phyloP scores from a whole-genome alignment of 257 asterid genomes.

The Solanum bukasovii region DNA sequence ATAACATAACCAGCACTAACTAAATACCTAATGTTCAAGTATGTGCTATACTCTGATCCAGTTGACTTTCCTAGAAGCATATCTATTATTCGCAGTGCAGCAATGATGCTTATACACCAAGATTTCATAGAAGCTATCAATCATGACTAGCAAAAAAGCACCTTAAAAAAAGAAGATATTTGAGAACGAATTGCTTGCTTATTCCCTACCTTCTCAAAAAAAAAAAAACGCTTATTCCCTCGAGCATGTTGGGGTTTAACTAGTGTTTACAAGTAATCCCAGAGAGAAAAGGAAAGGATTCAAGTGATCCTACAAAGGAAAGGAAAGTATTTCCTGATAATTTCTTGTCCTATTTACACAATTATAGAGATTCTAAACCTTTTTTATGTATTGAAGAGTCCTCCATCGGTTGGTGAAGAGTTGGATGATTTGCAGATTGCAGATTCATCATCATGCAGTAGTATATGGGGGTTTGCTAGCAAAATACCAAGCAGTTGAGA shows the following conservation, averaged over 20 bases:
- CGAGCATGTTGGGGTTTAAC: not conserved
- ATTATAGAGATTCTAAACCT: too few species aligned
- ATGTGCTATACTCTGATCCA: not conserved
- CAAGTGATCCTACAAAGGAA: not conserved
- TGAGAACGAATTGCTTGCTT: not conserved
- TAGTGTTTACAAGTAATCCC: not conserved
- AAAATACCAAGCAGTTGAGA: too few species aligned
- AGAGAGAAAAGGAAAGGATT: not conserved
- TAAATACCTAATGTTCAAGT: not conserved
- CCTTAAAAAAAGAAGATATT: not conserved
- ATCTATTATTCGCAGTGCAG: not conserved
- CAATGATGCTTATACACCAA: not conserved
- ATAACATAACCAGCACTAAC: not conserved
- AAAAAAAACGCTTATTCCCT: not conserved
- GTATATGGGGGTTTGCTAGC: too few species aligned
- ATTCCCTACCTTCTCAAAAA: too few species aligned
- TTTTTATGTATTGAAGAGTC: not conserved
- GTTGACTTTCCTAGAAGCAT: not conserved
- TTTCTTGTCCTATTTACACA: too few species aligned
- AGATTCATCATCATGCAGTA: too few species aligned
- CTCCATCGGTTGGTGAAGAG: not conserved
- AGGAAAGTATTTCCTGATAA: not conserved
- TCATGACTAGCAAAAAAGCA: not conserved
- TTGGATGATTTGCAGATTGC: too few species aligned
- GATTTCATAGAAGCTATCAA: not conserved